phyloP scores from a whole-genome alignment of 495 filamentous ascomycete species.

The Rostrohypoxylon terebratum region DNA sequence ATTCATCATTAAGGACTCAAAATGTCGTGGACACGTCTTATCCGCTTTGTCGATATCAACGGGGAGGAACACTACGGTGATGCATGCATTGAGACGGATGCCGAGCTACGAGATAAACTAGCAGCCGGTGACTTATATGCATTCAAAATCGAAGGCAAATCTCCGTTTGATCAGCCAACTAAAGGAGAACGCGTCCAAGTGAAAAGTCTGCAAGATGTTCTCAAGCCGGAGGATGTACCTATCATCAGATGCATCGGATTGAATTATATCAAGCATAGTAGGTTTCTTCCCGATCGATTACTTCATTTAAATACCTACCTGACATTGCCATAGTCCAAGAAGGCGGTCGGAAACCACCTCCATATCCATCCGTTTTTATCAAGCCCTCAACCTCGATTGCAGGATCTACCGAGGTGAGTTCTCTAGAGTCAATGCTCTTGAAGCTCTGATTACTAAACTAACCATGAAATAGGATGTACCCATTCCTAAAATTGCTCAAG shows the following conservation, averaged over 20 bases:
- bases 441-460: neutral
- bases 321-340: neutral
- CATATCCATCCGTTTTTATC: constrained; percentile 1
- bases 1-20: neutral
- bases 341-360: neutral
- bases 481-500: constrained; percentile 2
- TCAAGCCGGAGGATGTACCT: neutral
- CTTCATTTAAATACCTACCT: neutral
- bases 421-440: neutral
- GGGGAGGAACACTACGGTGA: constrained; percentile 5
- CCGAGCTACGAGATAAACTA: neutral
- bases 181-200: constrained; percentile 4
- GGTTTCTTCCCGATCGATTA: neutral
- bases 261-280: constrained; percentile 11
- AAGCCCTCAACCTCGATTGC: constrained; percentile 4
- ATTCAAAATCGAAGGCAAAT: neutral
- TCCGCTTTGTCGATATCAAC: neutral
- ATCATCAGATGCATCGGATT: constrained; percentile 5
- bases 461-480: neutral
- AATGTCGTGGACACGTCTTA: constrained; percentile 7
- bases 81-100: neutral
- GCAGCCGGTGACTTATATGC: neutral
- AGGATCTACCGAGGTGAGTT: neutral
- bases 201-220: neutral
- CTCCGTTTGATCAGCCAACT: neutral